Evolutionary conservation across 768 basidiomycete genomes (phyloP).

Genomic region (Hirschioporus abietinus): DNA sequence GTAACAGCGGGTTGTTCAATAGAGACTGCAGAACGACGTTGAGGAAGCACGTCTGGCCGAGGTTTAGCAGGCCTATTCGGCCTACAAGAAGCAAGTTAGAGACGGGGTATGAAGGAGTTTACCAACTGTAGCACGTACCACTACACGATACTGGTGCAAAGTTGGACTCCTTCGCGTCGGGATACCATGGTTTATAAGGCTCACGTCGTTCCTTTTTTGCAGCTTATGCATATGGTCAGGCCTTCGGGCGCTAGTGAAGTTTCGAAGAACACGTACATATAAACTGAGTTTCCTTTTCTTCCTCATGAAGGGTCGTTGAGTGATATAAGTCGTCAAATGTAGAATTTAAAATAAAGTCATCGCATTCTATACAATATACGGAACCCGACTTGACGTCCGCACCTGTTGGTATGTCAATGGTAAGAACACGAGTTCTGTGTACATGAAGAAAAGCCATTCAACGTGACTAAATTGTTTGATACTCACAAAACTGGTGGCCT

Average conservation of each 20-base stretch:
- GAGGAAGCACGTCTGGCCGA: slow-evolving; percentile 92
- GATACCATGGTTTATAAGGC: slow-evolving; percentile 46
- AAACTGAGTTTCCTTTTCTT: slow-evolving; percentile 59
- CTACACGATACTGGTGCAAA: slow-evolving; percentile 39
- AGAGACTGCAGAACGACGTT: slow-evolving; percentile 89
- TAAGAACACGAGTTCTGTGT: neutral
- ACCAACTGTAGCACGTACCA: slow-evolving; percentile 68
- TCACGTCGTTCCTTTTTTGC: slow-evolving; percentile 39
- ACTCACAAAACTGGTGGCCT: slow-evolving; percentile 65
- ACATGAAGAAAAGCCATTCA: slow-evolving; percentile 4
- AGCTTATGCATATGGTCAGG: slow-evolving; percentile 13
- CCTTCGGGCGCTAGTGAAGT: slow-evolving; percentile 10
- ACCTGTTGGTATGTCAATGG: slow-evolving; percentile 36
- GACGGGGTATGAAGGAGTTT: neutral
- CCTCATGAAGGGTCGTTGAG: slow-evolving; percentile 41
- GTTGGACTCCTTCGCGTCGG: slow-evolving; percentile 35
- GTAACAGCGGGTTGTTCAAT: slow-evolving; percentile 82
- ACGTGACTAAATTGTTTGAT: slow-evolving; percentile 4
- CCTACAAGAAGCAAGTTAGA: slow-evolving; percentile 34
- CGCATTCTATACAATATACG: slow-evolving; percentile 68
- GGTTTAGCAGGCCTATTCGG: slow-evolving; percentile 79
- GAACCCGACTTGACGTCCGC: slow-evolving; percentile 70
- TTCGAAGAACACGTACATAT: slow-evolving; percentile 42
- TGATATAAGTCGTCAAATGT: slow-evolving; percentile 43
- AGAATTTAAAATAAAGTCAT: slow-evolving; percentile 67